Percentiles rank a stretch among this genome's conserved stretches.
These are phyloP conservation scores for Chimonanthus salicifolius DNA, from an alignment of 164 flowering plant species.

Conservation along the genomic window DNA sequence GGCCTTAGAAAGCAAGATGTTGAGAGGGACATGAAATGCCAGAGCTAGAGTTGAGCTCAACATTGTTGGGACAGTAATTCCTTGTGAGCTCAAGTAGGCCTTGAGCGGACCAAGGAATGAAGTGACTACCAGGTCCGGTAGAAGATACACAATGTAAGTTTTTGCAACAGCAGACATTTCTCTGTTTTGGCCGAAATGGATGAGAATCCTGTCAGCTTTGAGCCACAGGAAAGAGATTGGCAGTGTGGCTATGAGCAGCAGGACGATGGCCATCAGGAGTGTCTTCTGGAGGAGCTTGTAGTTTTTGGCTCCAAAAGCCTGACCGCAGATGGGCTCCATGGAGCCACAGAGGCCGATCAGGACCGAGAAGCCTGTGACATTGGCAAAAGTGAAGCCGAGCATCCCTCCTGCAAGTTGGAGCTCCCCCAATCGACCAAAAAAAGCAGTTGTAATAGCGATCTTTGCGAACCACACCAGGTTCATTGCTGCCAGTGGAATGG, in stretches of 20 bases:
- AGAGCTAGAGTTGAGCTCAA: conserved; percentile 56
- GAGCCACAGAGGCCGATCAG: conserved; percentile 78
- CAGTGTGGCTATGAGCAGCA: conserved; percentile 44
- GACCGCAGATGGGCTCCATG: conserved; percentile 95
- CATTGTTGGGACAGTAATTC: conserved; percentile 62
- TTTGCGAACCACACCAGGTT: conserved; percentile 71
- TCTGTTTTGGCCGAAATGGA: conserved; percentile 58
- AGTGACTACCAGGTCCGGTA: conserved; percentile 67
- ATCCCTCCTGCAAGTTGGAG: conserved; percentile 74
- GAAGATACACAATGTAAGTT: conserved; percentile 51
- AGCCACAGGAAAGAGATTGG: conserved; percentile 76
- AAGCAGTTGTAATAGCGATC: conserved; percentile 64
- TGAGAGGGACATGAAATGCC: conserved; percentile 58
- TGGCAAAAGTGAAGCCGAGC: conserved; percentile 84
- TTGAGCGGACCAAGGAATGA: conserved; percentile 73
- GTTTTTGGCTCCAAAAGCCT: conserved; percentile 83
- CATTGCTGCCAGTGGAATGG: conserved; percentile 60
- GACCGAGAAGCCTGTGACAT: conserved; percentile 83
- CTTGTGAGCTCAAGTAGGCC: conserved; percentile 72
- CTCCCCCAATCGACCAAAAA: conserved; percentile 75
- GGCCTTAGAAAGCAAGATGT: conserved; percentile 47
- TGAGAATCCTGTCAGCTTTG: conserved; percentile 60
- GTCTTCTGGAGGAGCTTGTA: conserved; percentile 75
- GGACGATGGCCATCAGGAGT: conserved; percentile 51
- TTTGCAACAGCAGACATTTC: conserved; percentile 57